phyloP scores from a whole-genome alignment of 176 grass and related monocot genomes.

The Pharus latifolius region DNA sequence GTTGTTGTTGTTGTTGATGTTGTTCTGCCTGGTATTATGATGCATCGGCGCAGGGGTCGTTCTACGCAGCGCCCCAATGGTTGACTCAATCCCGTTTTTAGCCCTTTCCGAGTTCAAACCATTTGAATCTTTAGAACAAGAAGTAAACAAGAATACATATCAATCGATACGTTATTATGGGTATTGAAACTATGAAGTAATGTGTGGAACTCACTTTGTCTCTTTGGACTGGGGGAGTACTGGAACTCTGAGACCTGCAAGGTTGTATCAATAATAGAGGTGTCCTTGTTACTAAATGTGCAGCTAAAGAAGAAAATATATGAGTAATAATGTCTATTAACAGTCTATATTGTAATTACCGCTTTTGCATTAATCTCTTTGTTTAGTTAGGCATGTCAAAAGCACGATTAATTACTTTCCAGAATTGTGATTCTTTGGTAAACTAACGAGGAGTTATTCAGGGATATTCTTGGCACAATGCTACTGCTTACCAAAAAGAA shows the following conservation, averaged over 20 bases:
- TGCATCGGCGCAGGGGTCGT: slow-evolving; percentile 17
- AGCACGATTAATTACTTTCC: slow-evolving; percentile 2
- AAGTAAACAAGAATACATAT: not conserved
- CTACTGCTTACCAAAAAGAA: slow-evolving; percentile 6
- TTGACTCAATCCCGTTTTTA: not conserved
- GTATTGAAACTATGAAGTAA: not conserved
- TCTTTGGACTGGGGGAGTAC: slow-evolving; percentile 34
- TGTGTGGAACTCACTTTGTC: slow-evolving; percentile 20
- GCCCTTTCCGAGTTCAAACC: not conserved
- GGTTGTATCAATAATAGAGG: not conserved
- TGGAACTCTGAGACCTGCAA: slow-evolving; percentile 24
- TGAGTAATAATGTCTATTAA: not conserved
- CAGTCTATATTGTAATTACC: not conserved
- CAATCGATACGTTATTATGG: not conserved
- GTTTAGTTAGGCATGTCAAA: slow-evolving; percentile 7
- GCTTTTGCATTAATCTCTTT: not conserved
- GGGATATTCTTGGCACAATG: slow-evolving; percentile 11
- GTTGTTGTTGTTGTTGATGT: slow-evolving; percentile 3
- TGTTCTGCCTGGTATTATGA: slow-evolving; percentile 16
- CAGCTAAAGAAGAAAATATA: not conserved
- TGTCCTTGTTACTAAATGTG: not conserved
- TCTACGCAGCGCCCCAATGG: not conserved
- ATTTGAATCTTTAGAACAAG: slow-evolving; percentile 1
- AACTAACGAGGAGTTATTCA: not conserved
- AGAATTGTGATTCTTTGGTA: not conserved